These are phyloP conservation scores for Castanea sativa DNA, from an alignment of 306 rosid species.

Conservation along the genomic window DNA sequence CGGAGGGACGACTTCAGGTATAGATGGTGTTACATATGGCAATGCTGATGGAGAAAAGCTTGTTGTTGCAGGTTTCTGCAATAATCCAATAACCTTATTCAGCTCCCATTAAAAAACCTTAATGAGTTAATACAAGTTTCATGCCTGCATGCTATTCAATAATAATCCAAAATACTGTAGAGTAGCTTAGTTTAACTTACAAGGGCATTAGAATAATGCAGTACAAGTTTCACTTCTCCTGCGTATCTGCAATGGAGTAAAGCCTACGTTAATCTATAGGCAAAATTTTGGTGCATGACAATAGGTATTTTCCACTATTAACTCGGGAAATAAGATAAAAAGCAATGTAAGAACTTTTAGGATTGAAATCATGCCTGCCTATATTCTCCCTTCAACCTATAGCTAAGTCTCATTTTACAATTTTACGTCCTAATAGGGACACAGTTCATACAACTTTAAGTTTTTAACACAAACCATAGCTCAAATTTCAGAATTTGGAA, in stretches of 20 bases:
- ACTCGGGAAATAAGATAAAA: neutral
- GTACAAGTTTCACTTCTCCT: slow-evolving; percentile 47
- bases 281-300: neutral
- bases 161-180: neutral
- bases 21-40: slow-evolving; percentile 34
- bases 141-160: neutral
- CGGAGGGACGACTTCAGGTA: slow-evolving; percentile 21
- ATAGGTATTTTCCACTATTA: neutral
- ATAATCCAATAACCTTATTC: slow-evolving; percentile 2
- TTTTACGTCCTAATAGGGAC: neutral
- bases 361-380: neutral
- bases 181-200: slow-evolving; percentile 31
- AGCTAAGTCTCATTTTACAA: neutral
- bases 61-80: slow-evolving; percentile 35
- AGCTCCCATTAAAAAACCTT: neutral
- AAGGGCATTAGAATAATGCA: slow-evolving; percentile 32
- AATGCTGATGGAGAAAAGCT: slow-evolving; percentile 52
- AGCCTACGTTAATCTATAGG: neutral
- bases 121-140: neutral
- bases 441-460: neutral
- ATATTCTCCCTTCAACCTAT: neutral
- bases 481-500: neutral
- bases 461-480: neutral
- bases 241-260: slow-evolving; percentile 31
- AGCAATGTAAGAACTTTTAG: neutral